Evolutionary conservation across 352 stramenopile genomes (phyloP).

Genomic region (Phytophthora europaea): DNA sequence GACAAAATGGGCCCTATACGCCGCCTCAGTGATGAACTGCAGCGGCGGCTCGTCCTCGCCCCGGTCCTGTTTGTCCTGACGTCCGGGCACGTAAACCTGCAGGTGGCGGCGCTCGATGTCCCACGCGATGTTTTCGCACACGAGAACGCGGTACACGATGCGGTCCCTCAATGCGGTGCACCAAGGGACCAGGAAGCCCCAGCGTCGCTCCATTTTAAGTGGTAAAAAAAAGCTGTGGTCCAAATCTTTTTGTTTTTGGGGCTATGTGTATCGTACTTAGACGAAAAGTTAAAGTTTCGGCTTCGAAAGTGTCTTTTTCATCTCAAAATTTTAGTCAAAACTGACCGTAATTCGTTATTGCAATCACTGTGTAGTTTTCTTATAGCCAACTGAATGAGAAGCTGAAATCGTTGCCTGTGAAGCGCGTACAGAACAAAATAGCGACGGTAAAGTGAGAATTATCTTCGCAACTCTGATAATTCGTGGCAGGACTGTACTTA

Average conservation of each 20-base stretch:
- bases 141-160: background rate
- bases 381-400: background rate
- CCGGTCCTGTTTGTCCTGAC: background rate
- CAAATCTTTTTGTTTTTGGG: background rate
- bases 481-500: background rate
- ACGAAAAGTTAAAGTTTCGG: too few relatives aligned
- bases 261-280: background rate
- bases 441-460: background rate
- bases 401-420: background rate
- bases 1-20: background rate
- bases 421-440: background rate
- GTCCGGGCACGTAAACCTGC: background rate
- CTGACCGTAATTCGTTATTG: too few relatives aligned
- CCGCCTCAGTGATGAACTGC: background rate
- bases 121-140: background rate
- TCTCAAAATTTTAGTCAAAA: too few relatives aligned
- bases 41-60: background rate
- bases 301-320: too few relatives aligned
- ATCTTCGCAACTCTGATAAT: background rate
- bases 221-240: background rate
- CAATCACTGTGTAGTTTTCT: background rate
- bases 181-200: background rate
- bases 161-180: background rate
- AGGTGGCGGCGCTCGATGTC: background rate
- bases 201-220: background rate